A percentile compares a stretch with the other conserved stretches of the same genome.
phyloP scores from a whole-genome alignment of 805 yeast species.

The Suhomyces tanzawaensis region DNA sequence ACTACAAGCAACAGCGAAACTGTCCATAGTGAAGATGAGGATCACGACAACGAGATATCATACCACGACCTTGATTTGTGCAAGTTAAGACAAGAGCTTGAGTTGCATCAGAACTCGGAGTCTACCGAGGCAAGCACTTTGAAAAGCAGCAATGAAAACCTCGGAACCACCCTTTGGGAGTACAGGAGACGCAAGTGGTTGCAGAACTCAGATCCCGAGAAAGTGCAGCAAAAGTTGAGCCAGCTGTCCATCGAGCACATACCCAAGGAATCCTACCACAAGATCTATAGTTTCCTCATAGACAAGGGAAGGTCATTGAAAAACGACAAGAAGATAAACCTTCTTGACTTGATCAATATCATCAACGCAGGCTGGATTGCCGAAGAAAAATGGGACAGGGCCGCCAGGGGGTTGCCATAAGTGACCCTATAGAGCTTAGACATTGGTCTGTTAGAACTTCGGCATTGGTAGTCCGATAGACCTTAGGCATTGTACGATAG shows the following conservation, averaged over 20 bases:
- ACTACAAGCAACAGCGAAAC: constrained; percentile 12
- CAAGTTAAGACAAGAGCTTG: constrained; percentile 30
- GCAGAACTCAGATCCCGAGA: constrained; percentile 28
- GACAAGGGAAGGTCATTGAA: constrained; percentile 66
- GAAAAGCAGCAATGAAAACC: constrained; percentile 11
- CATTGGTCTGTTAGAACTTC: too few relatives aligned
- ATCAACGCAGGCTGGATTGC: constrained; percentile 85
- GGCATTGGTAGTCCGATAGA: too few relatives aligned
- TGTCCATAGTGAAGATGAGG: constrained; percentile 8
- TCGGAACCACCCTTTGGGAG: constrained; percentile 69
- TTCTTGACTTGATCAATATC: constrained; percentile 67
- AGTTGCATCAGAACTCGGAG: constrained; percentile 18
- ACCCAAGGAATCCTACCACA: constrained; percentile 51
- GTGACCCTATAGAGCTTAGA: too few relatives aligned
- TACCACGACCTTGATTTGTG: constrained; percentile 27
- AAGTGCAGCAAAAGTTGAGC: constrained; percentile 10
- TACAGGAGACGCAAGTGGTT: constrained; percentile 69
- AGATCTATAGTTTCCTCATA: constrained; percentile 68
- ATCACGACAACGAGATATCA: constrained; percentile 13
- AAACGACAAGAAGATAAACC: constrained; percentile 58
- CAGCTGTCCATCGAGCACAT: constrained; percentile 30
- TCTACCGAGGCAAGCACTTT: background rate
- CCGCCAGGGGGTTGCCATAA: constrained; percentile 40
- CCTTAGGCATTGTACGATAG: too few relatives aligned
- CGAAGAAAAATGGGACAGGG: constrained; percentile 69